A percentile compares a stretch with the other conserved stretches of the same genome.
Conservation (phyloP, 371 early-diverging fungal species). For the Apophysomyces elegans region DNA sequence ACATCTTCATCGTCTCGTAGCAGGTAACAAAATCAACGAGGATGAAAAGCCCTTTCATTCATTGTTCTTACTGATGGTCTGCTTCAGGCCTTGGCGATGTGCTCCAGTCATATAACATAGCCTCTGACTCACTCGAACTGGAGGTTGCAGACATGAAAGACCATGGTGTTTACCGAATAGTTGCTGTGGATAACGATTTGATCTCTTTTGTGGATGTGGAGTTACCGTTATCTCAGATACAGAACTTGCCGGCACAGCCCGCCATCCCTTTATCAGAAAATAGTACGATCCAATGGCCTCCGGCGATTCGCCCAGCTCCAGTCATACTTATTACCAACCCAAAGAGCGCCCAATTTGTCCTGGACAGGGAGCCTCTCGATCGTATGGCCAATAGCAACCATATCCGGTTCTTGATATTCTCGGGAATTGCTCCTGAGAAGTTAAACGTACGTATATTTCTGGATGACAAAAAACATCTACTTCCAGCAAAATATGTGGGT, state of each 20-base stretch:
- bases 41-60: no score
- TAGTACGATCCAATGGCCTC: constrained; percentile 31
- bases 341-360: constrained; percentile 80
- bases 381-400: constrained; percentile 65
- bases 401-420: constrained; percentile 78
- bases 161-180: constrained; percentile 80
- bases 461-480: constrained; percentile 19
- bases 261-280: constrained; percentile 16
- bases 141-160: constrained; percentile 90
- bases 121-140: constrained; percentile 72
- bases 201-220: constrained; percentile 80
- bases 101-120: constrained; percentile 65
- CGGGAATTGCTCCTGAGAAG: constrained; percentile 18
- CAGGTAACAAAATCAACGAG: constrained; percentile 34
- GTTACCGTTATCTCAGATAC: constrained; percentile 62
- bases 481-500: constrained; percentile 21
- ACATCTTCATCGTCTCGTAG: constrained; percentile 81
- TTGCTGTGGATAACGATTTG: constrained; percentile 87
- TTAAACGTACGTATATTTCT: constrained; percentile 16
- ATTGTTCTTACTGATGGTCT: constrained; percentile 18
- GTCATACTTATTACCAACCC: constrained; percentile 88
- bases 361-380: constrained; percentile 75
- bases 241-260: constrained; percentile 25
- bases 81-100: constrained; percentile 64
- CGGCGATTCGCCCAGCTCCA: constrained; percentile 57